A percentile compares a stretch with the other conserved stretches of the same genome.
These are phyloP conservation scores for Hypholoma sublateritium DNA, from an alignment of 768 basidiomycete genomes.

Conservation along the genomic window DNA sequence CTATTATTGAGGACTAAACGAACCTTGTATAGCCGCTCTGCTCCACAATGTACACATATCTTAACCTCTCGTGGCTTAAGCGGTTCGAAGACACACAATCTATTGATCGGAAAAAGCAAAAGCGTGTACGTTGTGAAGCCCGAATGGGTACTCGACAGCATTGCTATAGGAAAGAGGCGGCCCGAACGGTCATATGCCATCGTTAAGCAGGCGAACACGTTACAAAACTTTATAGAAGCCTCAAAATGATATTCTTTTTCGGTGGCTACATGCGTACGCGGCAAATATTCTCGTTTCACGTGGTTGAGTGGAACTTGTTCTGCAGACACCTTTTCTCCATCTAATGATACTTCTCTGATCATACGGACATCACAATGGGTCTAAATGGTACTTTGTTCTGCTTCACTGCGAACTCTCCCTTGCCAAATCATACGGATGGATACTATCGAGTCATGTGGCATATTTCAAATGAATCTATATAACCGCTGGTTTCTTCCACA, in stretches of 20 bases:
- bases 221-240: conserved; percentile 18
- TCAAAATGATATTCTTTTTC: conserved; percentile 3
- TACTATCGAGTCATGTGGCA: conserved; percentile 9
- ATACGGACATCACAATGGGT: conserved; percentile 15
- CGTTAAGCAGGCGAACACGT: conserved; percentile 36
- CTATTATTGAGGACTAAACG: neutral
- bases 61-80: conserved; percentile 71
- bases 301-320: conserved; percentile 4
- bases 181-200: conserved; percentile 61
- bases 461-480: neutral
- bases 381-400: neutral
- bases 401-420: neutral
- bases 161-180: conserved; percentile 56
- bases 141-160: conserved; percentile 74
- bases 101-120: conserved; percentile 51
- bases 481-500: neutral
- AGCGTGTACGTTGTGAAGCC: conserved; percentile 67
- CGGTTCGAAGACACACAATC: conserved; percentile 68
- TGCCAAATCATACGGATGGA: neutral
- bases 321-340: neutral
- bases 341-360: conserved; percentile 8
- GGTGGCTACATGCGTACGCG: neutral
- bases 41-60: conserved; percentile 75
- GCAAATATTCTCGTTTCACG: neutral
- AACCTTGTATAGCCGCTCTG: conserved; percentile 39